Conservation (phyloP, 2,329 filamentous ascomycete genomes). For the Ilyonectria mors-panacis region DNA sequence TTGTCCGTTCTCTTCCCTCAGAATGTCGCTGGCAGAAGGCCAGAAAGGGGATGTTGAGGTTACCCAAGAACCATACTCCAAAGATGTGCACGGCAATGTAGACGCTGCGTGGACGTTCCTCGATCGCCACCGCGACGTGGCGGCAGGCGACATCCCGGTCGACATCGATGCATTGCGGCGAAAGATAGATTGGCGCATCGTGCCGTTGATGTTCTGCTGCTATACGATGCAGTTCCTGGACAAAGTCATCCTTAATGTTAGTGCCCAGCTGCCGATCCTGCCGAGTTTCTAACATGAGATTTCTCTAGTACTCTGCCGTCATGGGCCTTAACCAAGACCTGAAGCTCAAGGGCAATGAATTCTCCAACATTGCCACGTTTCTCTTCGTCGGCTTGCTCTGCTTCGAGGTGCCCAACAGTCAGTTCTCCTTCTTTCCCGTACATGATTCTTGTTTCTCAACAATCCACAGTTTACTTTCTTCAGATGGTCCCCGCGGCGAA, state of each 20-base stretch:
- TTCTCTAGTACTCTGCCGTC: slow-evolving; percentile 71
- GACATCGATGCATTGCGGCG: slow-evolving; percentile 64
- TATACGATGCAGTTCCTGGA: slow-evolving; percentile 77
- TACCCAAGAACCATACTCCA: slow-evolving; percentile 8
- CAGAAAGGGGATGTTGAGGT: slow-evolving; percentile 28
- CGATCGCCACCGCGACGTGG: slow-evolving; percentile 57
- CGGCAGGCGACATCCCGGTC: slow-evolving; percentile 52
- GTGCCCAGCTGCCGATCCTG: slow-evolving; percentile 41
- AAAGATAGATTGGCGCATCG: slow-evolving; percentile 71
- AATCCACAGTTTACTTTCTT: slow-evolving; percentile 65
- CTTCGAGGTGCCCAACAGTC: slow-evolving; percentile 73
- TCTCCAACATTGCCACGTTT: slow-evolving; percentile 73
- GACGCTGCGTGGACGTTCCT: slow-evolving; percentile 65
- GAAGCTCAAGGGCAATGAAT: slow-evolving; percentile 70
- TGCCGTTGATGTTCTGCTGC: slow-evolving; percentile 73
- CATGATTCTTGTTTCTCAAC: not conserved
- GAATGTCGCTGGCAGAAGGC: not conserved
- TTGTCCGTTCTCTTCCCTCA: not conserved
- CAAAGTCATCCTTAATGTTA: slow-evolving; percentile 74
- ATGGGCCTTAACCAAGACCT: slow-evolving; percentile 73
- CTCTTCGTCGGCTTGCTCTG: slow-evolving; percentile 74
- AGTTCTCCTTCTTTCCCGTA: slow-evolving; percentile 23
- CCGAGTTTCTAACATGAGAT: slow-evolving; percentile 15
- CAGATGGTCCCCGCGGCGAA: slow-evolving; percentile 74
- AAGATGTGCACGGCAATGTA: slow-evolving; percentile 44